phyloP scores from a whole-genome alignment of 768 basidiomycete species.

The Suillus cothurnatus region DNA sequence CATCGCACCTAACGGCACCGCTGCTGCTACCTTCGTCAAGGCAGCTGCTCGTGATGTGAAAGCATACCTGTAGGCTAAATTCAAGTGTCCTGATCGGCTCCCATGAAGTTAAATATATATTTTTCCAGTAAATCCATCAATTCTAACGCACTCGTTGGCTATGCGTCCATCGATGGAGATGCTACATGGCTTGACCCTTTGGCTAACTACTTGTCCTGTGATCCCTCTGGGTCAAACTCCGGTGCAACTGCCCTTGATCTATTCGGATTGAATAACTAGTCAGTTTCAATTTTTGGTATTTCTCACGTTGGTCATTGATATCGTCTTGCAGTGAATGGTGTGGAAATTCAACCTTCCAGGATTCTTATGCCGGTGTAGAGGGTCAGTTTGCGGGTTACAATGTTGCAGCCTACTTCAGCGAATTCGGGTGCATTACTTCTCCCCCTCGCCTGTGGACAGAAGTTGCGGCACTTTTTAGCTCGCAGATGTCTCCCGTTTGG shows the following conservation, averaged over 20 bases:
- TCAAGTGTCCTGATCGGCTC: background rate
- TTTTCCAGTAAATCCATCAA: constrained; percentile 57
- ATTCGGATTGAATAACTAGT: constrained; percentile 90
- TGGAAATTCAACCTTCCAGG: constrained; percentile 60
- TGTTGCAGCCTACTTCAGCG: constrained; percentile 87
- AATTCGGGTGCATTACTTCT: constrained; percentile 73
- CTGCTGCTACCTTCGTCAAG: constrained; percentile 79
- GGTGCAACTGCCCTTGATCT: constrained; percentile 74
- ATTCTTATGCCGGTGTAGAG: constrained; percentile 57
- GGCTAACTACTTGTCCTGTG: constrained; percentile 82
- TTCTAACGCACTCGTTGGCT: constrained; percentile 74
- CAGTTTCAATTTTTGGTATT: constrained; percentile 28
- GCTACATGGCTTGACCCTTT: constrained; percentile 62
- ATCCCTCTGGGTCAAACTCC: constrained; percentile 52
- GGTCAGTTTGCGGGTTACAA: constrained; percentile 64
- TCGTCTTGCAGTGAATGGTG: constrained; percentile 71
- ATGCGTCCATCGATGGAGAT: constrained; percentile 81
- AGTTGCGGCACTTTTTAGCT: constrained; percentile 67
- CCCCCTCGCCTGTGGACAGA: constrained; percentile 81
- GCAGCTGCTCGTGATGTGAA: constrained; percentile 89
- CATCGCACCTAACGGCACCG: constrained; percentile 52
- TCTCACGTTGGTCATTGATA: constrained; percentile 13
- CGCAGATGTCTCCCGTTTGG: constrained; percentile 76
- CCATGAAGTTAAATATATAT: background rate
- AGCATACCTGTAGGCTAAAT: constrained; percentile 71